phyloP scores from a whole-genome alignment of 31 red algal genomes.

The Odonthalia washingtoniensis region DNA sequence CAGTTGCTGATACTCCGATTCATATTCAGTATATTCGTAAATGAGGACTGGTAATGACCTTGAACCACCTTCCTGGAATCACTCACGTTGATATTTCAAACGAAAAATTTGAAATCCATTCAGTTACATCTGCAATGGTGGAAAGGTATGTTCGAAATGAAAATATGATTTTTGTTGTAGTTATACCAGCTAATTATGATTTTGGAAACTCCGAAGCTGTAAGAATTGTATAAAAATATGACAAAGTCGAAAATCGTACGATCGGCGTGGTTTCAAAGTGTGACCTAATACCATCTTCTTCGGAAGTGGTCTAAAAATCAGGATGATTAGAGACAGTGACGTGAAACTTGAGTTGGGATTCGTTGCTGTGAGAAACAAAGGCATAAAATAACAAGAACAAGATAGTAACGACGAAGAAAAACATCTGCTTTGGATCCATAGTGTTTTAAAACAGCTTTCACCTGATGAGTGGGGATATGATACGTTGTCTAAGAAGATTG shows the following conservation, averaged over 20 bases:
- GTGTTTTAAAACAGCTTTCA: background rate
- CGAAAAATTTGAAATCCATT: constrained; percentile 43
- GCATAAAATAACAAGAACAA: background rate
- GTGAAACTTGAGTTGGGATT: constrained; percentile 51
- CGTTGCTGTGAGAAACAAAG: constrained; percentile 53
- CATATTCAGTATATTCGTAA: constrained; percentile 45
- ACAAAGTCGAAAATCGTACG: constrained; percentile 49
- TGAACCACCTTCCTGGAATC: constrained; percentile 60
- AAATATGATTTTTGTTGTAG: constrained; percentile 53
- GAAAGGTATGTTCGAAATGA: constrained; percentile 52
- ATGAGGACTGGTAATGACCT: constrained; percentile 50
- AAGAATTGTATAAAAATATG: constrained; percentile 36
- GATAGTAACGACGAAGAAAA: constrained; percentile 24
- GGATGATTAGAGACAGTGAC: constrained; percentile 35
- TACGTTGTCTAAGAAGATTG: background rate
- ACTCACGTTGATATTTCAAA: constrained; percentile 45
- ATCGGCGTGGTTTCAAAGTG: constrained; percentile 52
- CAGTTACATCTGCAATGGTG: constrained; percentile 48
- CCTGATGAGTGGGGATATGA: constrained; percentile 5
- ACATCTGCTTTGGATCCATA: background rate
- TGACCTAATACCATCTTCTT: constrained; percentile 46
- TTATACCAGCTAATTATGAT: constrained; percentile 61
- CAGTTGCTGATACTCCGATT: constrained; percentile 31
- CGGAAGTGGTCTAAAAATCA: constrained; percentile 53
- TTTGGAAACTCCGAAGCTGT: constrained; percentile 62